A percentile compares a stretch with the other conserved stretches of the same genome.
phyloP scores from a whole-genome alignment of 75 land plant genomes.

The Larix kaempferi region DNA sequence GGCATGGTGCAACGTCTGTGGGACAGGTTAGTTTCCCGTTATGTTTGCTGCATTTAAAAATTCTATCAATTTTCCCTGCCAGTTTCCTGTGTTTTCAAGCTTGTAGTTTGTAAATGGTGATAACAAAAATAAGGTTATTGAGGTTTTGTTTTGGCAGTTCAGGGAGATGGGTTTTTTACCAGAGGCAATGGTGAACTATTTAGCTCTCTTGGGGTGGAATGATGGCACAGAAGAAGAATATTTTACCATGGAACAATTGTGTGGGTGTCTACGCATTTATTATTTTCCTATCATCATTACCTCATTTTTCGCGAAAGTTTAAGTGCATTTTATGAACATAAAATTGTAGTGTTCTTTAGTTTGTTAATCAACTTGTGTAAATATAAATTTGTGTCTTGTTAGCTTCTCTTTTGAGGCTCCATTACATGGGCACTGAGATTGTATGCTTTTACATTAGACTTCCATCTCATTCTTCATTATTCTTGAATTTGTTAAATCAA shows the following conservation, averaged over 20 bases:
- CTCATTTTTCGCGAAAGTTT: background rate
- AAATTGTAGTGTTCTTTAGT: background rate
- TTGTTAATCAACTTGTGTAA: background rate
- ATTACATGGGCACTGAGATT: background rate
- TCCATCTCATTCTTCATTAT: background rate
- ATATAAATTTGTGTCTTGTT: background rate
- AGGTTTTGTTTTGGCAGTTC: constrained; percentile 52
- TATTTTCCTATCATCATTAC: background rate
- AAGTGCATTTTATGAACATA: background rate
- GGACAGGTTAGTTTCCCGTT: constrained; percentile 74
- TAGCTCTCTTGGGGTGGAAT: constrained; percentile 97
- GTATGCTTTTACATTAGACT: background rate
- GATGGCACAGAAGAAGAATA: constrained; percentile 98
- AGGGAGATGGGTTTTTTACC: constrained; percentile 95
- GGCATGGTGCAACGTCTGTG: constrained; percentile 98
- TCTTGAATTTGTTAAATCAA: background rate
- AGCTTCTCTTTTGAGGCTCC: background rate
- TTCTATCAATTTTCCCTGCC: too few species aligned
- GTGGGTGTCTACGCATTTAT: constrained; percentile 42
- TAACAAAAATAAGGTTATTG: constrained; percentile 1
- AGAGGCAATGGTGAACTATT: constrained; percentile 89
- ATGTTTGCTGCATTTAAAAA: background rate
- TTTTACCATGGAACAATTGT: constrained; percentile 75
- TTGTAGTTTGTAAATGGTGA: background rate
- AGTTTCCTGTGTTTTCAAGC: constrained; percentile 3